A percentile compares a stretch with the other conserved stretches of the same genome.
These are phyloP conservation scores for Cyphellophora attinorum DNA, from an alignment of 2,329 filamentous ascomycete species.

Conservation along the genomic window DNA sequence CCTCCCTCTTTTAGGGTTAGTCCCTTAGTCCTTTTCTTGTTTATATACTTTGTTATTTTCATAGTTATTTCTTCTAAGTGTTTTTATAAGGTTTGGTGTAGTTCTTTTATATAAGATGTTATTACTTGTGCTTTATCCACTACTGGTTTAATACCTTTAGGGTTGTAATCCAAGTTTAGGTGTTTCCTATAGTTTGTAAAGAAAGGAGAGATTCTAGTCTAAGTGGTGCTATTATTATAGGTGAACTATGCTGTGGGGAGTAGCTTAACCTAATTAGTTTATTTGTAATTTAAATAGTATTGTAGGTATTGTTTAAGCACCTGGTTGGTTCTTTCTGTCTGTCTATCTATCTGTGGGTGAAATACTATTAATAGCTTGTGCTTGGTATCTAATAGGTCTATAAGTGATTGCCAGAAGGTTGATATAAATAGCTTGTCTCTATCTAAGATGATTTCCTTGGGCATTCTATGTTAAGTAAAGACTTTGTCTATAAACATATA, in stretches of 20 bases:
- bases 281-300: constrained; percentile 5
- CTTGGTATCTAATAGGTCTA: constrained; percentile 3
- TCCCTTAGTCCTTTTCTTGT: constrained; percentile 5
- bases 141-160: not conserved
- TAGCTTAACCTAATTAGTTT: constrained; percentile 4
- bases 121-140: constrained; percentile 3
- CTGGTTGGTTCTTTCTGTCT: constrained; percentile 7
- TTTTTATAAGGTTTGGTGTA: constrained; percentile 3
- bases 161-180: not conserved
- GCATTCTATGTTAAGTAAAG: constrained; percentile 6
- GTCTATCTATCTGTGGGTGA: constrained; percentile 6
- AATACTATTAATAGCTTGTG: constrained; percentile 6
- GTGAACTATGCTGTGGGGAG: not conserved
- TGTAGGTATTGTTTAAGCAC: constrained; percentile 6
- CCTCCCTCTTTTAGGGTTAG: constrained; percentile 3
- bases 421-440: constrained; percentile 5
- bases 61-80: constrained; percentile 1
- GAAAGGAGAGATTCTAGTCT: not conserved
- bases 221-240: not conserved
- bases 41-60: constrained; percentile 1
- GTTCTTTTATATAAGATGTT: not conserved
- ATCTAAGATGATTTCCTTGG: constrained; percentile 5
- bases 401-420: constrained; percentile 5
- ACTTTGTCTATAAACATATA: constrained; percentile 7
- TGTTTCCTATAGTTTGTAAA: constrained; percentile 1